phyloP scores from a whole-genome alignment of 768 basidiomycete genomes.

The Leccinum aurantiacum region DNA sequence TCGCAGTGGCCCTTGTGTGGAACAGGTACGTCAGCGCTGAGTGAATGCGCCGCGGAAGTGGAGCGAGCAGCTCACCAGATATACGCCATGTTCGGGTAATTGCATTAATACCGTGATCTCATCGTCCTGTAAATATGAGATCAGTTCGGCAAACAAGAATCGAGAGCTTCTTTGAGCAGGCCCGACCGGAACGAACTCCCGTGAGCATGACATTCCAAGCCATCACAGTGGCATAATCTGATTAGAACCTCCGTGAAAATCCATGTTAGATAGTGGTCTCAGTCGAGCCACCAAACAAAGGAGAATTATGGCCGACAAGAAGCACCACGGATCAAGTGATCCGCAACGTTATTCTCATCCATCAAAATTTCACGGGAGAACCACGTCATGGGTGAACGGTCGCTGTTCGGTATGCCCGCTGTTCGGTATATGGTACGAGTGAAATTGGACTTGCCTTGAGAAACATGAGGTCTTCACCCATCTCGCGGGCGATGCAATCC shows the following conservation, averaged over 20 bases:
- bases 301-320: background rate
- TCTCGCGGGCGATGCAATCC: constrained; percentile 73
- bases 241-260: background rate
- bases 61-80: constrained; percentile 53
- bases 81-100: constrained; percentile 53
- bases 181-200: background rate
- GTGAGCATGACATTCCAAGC: background rate
- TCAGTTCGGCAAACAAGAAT: background rate
- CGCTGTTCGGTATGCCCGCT: background rate
- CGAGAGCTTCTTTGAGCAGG: background rate
- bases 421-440: background rate
- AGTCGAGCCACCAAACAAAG: no score
- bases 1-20: constrained; percentile 74
- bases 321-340: background rate
- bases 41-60: background rate
- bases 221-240: background rate
- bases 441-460: constrained; percentile 52
- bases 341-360: background rate
- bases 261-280: background rate
- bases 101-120: constrained; percentile 79
- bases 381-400: background rate
- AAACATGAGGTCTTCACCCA: constrained; percentile 81
- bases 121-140: constrained; percentile 56
- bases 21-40: constrained; percentile 1
- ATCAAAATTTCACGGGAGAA: background rate